Evolutionary conservation across 768 basidiomycete genomes (phyloP), one percentile per base, ranked within the genome.

Genomic region (Sarcodon sp.): DNA sequence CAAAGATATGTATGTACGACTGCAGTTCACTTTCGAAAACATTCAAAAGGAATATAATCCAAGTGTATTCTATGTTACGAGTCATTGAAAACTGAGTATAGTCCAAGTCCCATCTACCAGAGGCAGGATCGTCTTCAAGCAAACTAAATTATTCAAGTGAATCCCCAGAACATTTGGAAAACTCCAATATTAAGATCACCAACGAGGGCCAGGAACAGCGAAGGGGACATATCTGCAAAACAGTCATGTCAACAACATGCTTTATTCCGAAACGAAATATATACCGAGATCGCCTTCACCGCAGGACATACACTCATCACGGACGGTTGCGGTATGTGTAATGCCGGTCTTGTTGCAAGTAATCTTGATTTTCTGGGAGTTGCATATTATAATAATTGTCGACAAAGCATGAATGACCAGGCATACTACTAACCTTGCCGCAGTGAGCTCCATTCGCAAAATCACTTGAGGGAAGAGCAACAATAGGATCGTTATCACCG

Each of bases 241-340:
- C 4, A 27, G 21, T 27, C 21, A 27, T 4, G 4, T 27, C 21
- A 27, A 27, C 21, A 27, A 27, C 21, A 27, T 27, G 21, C 21
- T 27, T 27, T 27, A 27, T 27, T 27, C 21, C 4, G 21, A 3
- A 27, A 27, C 21, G 21, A 27, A 10, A 6, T 35, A 62, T 72
- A 50, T 60, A 84, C 83, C 84, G 52, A 87, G 63, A 56, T 78
- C 76, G 50, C 57, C 53, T 0, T 66, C 50, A 33, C 57, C 66
- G 60, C 84, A 87, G 16, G 71, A 62, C 32, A 65, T 61, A 63
- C 84, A 87, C 58, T 71, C 69, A 59, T 87, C 84, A 33, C 68
- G 68, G 50, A 47, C 72, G 69, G 51, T 62, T 62, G 43, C 71
- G 80, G 49, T 69, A 74, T 27, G 69, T 72, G 35, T 51, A 64